Base-by-base conservation (phyloP, 225 moss, liverwort and hornwort species). In the Marchantia polymorpha region DNA sequence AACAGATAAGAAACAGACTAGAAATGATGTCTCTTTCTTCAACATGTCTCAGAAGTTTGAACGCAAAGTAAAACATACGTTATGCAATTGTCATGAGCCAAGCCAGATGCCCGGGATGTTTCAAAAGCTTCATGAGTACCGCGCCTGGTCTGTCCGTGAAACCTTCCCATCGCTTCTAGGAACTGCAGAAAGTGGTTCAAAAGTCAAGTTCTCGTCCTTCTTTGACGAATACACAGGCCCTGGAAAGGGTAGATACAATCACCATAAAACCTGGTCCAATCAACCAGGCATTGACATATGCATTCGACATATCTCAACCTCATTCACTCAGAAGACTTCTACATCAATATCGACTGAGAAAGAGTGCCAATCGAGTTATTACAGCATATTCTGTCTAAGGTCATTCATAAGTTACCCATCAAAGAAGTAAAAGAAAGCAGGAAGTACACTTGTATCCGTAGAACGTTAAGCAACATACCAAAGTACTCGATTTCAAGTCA, bases 1-100 rank as follows among this genome's bases (percentile, higher is more conserved):
- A 19, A 13, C 56, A 56, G 14, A 12, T 56, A 12, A 19, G 56
- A 1, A 19, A 56, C 19, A 12, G 2, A 56, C 19, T 56, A 8
- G 19, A 6, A 3, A 56, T 56, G 4, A 19, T 3, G 19, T 15
- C 22, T n/a, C 10, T 31, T 68, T 64, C 9, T 26, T 29, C 23
- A 22, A 30, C 25, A 66, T 9, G 7, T 15, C 22, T n/a, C 10
- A 50, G 17, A 10, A 50, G 56, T 19, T 56, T 56, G 14, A 19
- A 12, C 0, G 2, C 56, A 2, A 56, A 12, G 1, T 39, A 10
- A 64, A 56, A 81, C 92, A 89, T 87, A 96, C 94, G 92, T 89
- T 79, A 96, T 94, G 79, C 96, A 94, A 79, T 92, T 96, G 83
- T 96, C 96, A 83, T 96, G 96, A 78, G 92, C 91, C 78, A 91